phyloP scores from a whole-genome alignment of 73 alveolate species.

The Symbiodinium natans region DNA sequence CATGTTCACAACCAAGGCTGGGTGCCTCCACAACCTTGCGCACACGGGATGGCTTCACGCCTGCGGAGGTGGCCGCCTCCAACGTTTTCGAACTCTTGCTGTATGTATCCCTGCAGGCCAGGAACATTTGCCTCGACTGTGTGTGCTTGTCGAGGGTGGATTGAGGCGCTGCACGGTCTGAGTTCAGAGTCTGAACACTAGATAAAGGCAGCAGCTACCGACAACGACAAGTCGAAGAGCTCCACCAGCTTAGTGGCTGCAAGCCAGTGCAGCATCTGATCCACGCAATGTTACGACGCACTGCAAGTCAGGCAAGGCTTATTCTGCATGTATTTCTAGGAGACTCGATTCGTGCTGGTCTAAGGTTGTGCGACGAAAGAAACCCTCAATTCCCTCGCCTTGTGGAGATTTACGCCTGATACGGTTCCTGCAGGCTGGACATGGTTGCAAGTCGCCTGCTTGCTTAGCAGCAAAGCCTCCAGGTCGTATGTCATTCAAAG shows the following conservation, averaged over 20 bases:
- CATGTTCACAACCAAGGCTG: background rate
- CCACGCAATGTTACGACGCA: no score
- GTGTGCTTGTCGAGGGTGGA: no score
- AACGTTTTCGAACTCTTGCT: constrained; percentile 7
- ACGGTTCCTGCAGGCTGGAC: background rate
- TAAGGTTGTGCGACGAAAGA: background rate
- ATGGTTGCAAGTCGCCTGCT: background rate
- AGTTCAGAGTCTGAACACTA: no score
- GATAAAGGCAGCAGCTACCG: constrained; percentile 31
- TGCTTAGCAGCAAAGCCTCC: background rate
- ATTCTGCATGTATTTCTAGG: no score
- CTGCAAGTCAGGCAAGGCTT: no score
- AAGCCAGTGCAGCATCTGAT: no score
- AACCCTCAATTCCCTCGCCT: background rate
- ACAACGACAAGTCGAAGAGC: background rate
- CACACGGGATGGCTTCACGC: constrained; percentile 31
- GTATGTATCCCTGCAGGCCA: constrained; percentile 28
- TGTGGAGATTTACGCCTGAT: constrained; percentile 1
- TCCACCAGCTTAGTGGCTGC: background rate
- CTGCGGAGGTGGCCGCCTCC: constrained; percentile 40
- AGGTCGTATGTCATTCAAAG: no score
- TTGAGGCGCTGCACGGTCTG: no score
- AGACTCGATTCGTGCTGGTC: no score
- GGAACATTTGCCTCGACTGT: background rate
- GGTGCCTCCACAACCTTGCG: constrained; percentile 32